These are phyloP conservation scores for Solanum hybrid DNA, from an alignment of 305 asterid species.

Conservation along the genomic window DNA sequence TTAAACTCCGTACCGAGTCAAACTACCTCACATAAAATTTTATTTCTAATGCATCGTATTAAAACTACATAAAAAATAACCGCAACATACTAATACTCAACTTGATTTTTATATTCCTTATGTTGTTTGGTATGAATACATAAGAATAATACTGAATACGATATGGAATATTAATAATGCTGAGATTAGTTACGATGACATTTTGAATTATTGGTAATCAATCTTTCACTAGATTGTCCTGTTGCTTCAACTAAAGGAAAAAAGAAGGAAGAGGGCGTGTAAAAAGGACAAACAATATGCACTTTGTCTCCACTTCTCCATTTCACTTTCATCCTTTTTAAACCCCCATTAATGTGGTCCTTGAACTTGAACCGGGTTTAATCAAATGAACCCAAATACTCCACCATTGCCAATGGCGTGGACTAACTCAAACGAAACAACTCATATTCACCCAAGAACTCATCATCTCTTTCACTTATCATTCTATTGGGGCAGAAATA, in stretches of 20 bases:
- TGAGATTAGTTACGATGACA: too few relatives aligned
- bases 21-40: too few relatives aligned
- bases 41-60: too few relatives aligned
- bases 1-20: too few relatives aligned
- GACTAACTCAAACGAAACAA: not conserved
- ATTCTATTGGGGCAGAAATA: slow-evolving; percentile 56
- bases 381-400: slow-evolving; percentile 1
- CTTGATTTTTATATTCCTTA: too few relatives aligned
- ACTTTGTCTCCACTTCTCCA: not conserved
- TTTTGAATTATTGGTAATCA: too few relatives aligned
- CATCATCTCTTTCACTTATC: slow-evolving; percentile 21
- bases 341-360: not conserved
- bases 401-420: slow-evolving; percentile 15
- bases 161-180: too few relatives aligned
- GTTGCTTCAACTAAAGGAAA: not conserved
- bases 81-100: too few relatives aligned
- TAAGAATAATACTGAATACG: too few relatives aligned
- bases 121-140: too few relatives aligned
- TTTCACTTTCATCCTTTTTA: not conserved
- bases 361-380: not conserved
- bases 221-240: not conserved
- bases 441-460: slow-evolving; percentile 28
- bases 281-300: not conserved
- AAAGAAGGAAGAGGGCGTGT: not conserved
- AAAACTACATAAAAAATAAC: too few relatives aligned